phyloP scores from a whole-genome alignment of 805 yeast species.

The Metschnikowia borealis region DNA sequence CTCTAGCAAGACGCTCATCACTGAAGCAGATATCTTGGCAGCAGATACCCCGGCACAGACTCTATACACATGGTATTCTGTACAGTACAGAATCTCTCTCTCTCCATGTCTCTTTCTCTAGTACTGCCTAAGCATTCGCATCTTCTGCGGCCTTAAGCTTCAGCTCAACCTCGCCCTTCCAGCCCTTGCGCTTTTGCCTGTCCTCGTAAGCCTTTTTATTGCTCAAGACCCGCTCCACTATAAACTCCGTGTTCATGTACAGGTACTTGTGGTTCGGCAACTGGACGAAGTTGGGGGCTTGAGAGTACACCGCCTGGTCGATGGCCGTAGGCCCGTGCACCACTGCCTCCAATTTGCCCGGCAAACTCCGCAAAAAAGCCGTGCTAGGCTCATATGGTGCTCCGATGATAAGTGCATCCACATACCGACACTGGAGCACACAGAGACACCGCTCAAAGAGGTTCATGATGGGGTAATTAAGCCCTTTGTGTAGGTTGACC shows the following conservation, averaged over 20 bases:
- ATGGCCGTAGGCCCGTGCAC: conserved; percentile 58
- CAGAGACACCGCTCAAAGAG: conserved; percentile 80
- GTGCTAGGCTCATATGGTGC: conserved; percentile 55
- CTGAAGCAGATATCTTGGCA: too few species aligned
- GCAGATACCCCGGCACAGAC: too few species aligned
- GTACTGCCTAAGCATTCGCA: not conserved
- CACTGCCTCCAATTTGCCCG: conserved; percentile 38
- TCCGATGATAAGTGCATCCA: conserved; percentile 72
- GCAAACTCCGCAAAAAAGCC: conserved; percentile 37
- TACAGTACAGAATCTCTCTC: too few species aligned
- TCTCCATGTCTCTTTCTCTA: too few species aligned
- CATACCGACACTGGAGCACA: conserved; percentile 80
- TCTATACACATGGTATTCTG: too few species aligned
- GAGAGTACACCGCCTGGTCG: conserved; percentile 29
- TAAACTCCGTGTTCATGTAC: conserved; percentile 63
- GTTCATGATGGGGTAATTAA: conserved; percentile 81
- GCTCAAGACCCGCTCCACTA: conserved; percentile 68
- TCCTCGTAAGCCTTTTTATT: conserved; percentile 73
- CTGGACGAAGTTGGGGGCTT: conserved; percentile 34
- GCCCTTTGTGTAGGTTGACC: conserved; percentile 54
- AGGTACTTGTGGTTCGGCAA: conserved; percentile 56
- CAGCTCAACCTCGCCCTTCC: conserved; percentile 54
- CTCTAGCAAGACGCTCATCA: too few species aligned
- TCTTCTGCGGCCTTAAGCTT: conserved; percentile 19
- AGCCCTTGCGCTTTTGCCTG: conserved; percentile 83